phyloP scores from a whole-genome alignment of 192 early-diverging fungal genomes.

The Entomortierella chlamydospora region DNA sequence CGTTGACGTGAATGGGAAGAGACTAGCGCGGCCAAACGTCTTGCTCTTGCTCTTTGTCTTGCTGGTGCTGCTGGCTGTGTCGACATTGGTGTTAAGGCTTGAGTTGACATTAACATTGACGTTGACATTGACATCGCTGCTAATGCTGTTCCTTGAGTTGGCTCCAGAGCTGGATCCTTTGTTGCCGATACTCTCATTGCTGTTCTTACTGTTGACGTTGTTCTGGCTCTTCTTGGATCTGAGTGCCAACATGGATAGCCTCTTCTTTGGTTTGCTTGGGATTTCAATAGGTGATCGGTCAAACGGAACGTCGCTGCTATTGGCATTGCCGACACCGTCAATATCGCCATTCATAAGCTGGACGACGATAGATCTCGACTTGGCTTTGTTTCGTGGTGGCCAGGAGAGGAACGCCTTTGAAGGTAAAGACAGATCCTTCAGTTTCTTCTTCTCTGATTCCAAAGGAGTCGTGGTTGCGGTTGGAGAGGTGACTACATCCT shows the following conservation, averaged over 20 bases:
- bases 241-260: neutral
- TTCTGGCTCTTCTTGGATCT: slow-evolving; percentile 1
- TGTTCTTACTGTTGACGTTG: neutral
- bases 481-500: neutral
- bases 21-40: neutral
- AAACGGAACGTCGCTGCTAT: neutral
- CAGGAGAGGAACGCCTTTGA: slow-evolving; percentile 12
- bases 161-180: no score
- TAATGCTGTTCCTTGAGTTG: neutral
- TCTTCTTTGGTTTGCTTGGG: slow-evolving; percentile 1
- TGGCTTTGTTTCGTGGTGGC: slow-evolving; percentile 15
- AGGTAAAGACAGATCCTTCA: neutral
- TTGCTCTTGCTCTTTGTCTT: slow-evolving; percentile 10
- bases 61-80: neutral
- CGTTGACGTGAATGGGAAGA: neutral
- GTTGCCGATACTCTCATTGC: neutral
- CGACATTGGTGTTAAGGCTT: neutral
- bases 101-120: neutral
- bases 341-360: neutral
- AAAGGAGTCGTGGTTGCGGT: neutral
- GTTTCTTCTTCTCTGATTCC: neutral
- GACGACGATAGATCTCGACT: slow-evolving; percentile 6
- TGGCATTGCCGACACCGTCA: neutral
- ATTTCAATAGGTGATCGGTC: neutral
- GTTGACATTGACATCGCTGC: neutral